Evolutionary conservation across 202 grass and related monocot species (phyloP), one percentile per base, ranked within the genome.

Genomic region (Zizania palustris): DNA sequence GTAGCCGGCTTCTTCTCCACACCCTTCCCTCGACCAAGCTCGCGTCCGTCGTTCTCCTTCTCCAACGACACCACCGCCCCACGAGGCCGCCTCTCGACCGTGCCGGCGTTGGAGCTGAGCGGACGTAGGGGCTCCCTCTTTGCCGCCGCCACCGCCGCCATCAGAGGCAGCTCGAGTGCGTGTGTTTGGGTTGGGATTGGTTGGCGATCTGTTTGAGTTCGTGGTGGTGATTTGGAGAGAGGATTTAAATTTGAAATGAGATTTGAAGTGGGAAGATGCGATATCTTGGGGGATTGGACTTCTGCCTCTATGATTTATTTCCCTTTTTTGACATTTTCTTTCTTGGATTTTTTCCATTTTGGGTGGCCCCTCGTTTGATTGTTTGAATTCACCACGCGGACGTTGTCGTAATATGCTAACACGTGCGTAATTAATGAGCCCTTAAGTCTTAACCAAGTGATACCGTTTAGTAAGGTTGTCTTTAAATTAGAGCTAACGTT

Each of bases 41-140:
- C 63, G 45, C 60, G 79, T 5, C 71, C 82, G 56, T 48, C 67
- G 68, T 94, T 98, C 82, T 98, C 95, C 83, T 97, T 94, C 53
- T 86, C 85, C 9, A 42, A 51, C 0, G 66, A 76, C 9, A 34
- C 6, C 58, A 50, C 28, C 66, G 34, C 10, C 49, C 13, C 40
- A 9, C 73, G 75, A 7, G 21, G 14, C 36, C 90, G 21, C 22
- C 90, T 81, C 73, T 34, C 42, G 22, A 10, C 59, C 34, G 76
- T 71, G 49, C 44, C 44, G 4, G 75, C 40, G 54, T 89, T 94
- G 71, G 21, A 36, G 67, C 76, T 70, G 42, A 83, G 65, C 11
- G 92, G 84, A 9, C 63, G 78, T 20, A 96, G 71, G 34, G 93
- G 84, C 53, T 72, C 36, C 80, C 86, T 86, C 85, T 87, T 97